Base-by-base conservation (phyloP, 2,329 filamentous ascomycete genomes). In the Fusarium vanettenii region DNA sequence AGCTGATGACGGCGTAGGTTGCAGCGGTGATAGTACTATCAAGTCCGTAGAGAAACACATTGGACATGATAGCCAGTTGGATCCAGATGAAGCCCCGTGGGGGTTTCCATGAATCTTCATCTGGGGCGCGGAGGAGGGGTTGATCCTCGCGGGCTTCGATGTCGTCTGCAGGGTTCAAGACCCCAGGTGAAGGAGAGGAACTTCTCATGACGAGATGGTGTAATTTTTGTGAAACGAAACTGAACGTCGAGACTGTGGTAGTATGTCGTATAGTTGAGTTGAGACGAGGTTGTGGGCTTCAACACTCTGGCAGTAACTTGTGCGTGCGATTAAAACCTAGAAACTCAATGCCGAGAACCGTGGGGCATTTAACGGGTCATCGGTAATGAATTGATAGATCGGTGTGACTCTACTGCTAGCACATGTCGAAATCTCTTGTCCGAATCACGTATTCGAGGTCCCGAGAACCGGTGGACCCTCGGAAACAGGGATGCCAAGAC, bases 1-100 rank as follows among this genome's bases (percentile, higher is more conserved):
- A 94, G 55, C 91, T 92, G 73, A 94, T 94, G 63, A 93, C 90
- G 4, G 92, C 91, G 79, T 95, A 93, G 2, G 91, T 93, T 2
- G 92, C 91, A 0, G 92, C 92, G 79, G 93, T 95, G 66, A 95
- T 87, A 0, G 93, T 95, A 4, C 91, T 89, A 80, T 95, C 93
- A 75, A 94, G 94, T 3, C 89, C 90, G 29, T 88, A 89, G 10
- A 92, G 85, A 68, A 92, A 92, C 8, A 92, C 90, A 70, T 92
- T 92, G 50, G 87, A 86, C 84, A 92, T 90, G 75, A 92, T 90
- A 33, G 90, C 89, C 9, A 89, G 79, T 81, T 92, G 85, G 60
- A 92, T 90, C 87, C 87, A 89, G 41, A 86, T 16, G 71, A 92
- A 91, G n/a, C 87, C 87, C 3, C 78, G 76, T 0, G 87, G 87